A percentile compares a stretch with the other conserved stretches of the same genome.
phyloP scores from a whole-genome alignment of 2,329 filamentous ascomycete species.

The Paecilomyces niveus region DNA sequence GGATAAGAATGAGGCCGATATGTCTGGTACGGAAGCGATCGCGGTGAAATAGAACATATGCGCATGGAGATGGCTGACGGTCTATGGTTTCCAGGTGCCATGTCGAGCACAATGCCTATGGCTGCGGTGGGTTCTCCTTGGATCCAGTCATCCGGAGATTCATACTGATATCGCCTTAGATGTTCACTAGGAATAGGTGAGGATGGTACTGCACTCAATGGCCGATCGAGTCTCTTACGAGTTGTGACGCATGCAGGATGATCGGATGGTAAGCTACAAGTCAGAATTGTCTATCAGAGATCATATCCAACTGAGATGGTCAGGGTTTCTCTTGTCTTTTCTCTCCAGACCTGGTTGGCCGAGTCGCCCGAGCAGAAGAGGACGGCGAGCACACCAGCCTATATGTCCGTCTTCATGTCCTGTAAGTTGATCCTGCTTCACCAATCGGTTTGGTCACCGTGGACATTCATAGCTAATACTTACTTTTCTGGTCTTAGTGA shows the following conservation, averaged over 20 bases:
- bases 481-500: conserved; percentile 39
- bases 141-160: conserved; percentile 3
- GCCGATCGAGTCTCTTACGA: background rate
- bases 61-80: conserved; percentile 10
- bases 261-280: conserved; percentile 50
- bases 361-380: conserved; percentile 47
- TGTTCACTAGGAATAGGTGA: conserved; percentile 86
- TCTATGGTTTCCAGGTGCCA: conserved; percentile 40
- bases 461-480: conserved; percentile 8
- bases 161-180: conserved; percentile 40
- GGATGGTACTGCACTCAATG: conserved; percentile 9
- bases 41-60: background rate
- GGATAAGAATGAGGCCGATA: conserved; percentile 58
- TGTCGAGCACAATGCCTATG: conserved; percentile 83
- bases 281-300: conserved; percentile 1
- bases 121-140: conserved; percentile 56
- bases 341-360: conserved; percentile 42
- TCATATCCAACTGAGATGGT: background rate
- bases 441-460: background rate
- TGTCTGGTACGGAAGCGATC: conserved; percentile 57
- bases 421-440: conserved; percentile 43
- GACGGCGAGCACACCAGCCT: conserved; percentile 60
- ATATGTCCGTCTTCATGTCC: conserved; percentile 73
- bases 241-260: conserved; percentile 40
- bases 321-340: conserved; percentile 42